Evolutionary conservation across 208 protist species (phyloP).

Genomic region (Vickermania ingenoplastis): DNA sequence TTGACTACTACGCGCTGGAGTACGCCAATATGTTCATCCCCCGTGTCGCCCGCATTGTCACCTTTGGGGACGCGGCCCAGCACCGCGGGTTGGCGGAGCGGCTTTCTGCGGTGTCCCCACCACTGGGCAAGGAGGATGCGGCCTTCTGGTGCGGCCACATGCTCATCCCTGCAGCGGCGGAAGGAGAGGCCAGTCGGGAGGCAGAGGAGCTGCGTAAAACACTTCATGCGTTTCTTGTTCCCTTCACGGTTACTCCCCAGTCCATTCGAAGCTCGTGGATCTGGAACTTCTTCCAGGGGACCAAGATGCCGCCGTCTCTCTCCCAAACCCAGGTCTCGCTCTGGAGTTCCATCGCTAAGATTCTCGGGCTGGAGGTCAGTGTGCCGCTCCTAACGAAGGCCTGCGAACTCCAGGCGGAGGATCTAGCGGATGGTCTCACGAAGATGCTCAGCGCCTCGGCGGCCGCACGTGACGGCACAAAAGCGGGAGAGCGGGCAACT

Average conservation of each 20-base stretch:
- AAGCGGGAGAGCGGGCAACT: neutral
- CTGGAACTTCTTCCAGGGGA: neutral
- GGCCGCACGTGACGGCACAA: no score
- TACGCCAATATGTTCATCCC: neutral
- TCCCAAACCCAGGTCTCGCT: neutral
- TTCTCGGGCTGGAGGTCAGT: neutral
- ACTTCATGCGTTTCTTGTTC: no score
- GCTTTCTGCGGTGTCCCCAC: no score
- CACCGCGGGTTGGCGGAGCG: neutral
- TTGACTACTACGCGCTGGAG: neutral
- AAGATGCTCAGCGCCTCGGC: neutral
- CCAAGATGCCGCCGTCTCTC: neutral
- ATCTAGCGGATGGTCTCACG: neutral
- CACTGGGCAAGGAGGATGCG: neutral
- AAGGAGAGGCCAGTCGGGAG: no score
- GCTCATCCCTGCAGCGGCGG: neutral
- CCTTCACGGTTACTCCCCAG: neutral
- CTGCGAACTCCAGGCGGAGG: neutral
- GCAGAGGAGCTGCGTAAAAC: no score
- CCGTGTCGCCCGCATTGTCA: neutral
- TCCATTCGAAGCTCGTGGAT: neutral
- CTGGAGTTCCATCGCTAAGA: neutral
- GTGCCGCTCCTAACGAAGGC: neutral
- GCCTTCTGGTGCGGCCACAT: neutral
- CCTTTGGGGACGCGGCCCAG: neutral